Base-by-base conservation (phyloP, 2,329 filamentous ascomycete species). In the Aspergillus tanneri region DNA sequence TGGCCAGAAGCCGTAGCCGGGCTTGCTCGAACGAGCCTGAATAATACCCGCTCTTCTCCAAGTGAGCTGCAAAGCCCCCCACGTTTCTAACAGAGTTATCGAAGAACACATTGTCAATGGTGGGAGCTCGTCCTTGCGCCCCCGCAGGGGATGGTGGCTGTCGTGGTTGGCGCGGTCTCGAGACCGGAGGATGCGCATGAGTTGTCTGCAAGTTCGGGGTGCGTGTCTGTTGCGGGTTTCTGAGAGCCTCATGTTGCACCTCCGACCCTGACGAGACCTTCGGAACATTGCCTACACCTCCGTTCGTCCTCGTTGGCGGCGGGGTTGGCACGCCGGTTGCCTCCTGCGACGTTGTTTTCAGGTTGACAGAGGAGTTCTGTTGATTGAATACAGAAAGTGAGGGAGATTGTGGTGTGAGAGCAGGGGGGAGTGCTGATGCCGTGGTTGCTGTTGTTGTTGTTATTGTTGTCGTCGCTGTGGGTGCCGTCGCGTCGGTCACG, bases 1-100 rank as follows among this genome's bases (percentile, higher is more conserved):
- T 71, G 21, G 55, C 60, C 10, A 90, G 68, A 6, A 87, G 72
- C n/a, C 63, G 54, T 25, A 82, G 71, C 23, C 86, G 76, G 12
- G 63, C 59, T 8, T 19, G 70, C 70, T 36, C 62, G 58, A 67
- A 47, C 8, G 46, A 37, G 80, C 80, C 2, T 76, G 59, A 4
- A 58, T 57, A 30, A 41, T 54, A 18, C 45, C 64, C 64, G 16
- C 64, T 54, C 23, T 19, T 36, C 5, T 14, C 14, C 10, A 48
- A 27, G 9, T 45, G 25, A 2, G 32, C 14, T 57, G 53, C 41
- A 50, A 65, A 41, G 7, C n/a, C 54, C 49, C 47, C 60, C 54
- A 58, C 46, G 32, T 14, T 43, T 37, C 23, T 24, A 10, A 43
- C 42, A 11, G 49, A 52, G 6, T 35, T 28, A 4, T 24, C 25